These are phyloP conservation scores for Epichloe sibirici DNA, from an alignment of 2,329 filamentous ascomycete species.

Conservation along the genomic window DNA sequence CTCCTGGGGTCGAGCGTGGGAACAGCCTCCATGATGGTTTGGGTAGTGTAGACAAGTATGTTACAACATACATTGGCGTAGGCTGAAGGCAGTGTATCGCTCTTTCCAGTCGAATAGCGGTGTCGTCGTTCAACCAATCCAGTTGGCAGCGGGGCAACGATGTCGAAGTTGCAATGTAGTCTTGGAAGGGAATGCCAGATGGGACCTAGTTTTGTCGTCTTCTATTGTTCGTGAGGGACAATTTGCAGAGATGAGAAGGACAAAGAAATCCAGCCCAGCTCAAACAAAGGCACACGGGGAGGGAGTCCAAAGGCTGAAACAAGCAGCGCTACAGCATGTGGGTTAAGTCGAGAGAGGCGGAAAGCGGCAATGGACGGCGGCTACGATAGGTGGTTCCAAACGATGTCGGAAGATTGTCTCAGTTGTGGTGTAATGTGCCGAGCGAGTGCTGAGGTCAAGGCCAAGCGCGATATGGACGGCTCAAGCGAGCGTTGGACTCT, in stretches of 20 bases:
- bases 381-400: neutral
- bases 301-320: neutral
- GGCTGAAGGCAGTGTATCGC: neutral
- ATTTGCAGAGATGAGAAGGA: neutral
- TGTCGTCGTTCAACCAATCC: neutral
- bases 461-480: neutral
- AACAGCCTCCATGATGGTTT: neutral
- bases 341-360: neutral
- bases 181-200: neutral
- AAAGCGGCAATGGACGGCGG: neutral
- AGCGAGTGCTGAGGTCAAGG: neutral
- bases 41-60: neutral
- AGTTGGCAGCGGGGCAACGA: neutral
- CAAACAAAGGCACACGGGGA: neutral
- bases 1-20: neutral
- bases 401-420: neutral
- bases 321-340: neutral
- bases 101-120: neutral
- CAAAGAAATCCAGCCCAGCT: neutral
- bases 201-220: no score
- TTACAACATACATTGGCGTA: constrained; percentile 1
- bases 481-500: neutral
- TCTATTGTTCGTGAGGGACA: neutral
- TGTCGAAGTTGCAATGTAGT: neutral
- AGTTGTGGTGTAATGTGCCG: neutral